phyloP scores from a whole-genome alignment of 2,329 filamentous ascomycete genomes.

The Claviceps fusiformis region DNA sequence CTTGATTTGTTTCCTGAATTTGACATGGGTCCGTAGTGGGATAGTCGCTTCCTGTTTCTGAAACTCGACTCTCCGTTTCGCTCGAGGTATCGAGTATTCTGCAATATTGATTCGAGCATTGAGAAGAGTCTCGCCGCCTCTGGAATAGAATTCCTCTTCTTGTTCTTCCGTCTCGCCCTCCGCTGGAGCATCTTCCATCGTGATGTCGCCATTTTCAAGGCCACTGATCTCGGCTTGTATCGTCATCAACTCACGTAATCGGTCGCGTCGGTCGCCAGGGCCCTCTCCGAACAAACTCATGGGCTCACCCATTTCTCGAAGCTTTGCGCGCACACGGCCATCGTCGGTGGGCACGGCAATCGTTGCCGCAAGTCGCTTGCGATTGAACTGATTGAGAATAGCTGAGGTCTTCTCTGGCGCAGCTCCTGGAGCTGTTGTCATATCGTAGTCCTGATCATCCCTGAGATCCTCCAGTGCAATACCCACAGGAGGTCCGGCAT shows the following conservation, averaged over 20 bases:
- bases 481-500: constrained; percentile 45
- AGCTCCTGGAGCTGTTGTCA: constrained; percentile 54
- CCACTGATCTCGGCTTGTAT: constrained; percentile 53
- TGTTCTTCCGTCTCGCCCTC: constrained; percentile 56
- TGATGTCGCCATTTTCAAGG: constrained; percentile 42
- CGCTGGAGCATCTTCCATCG: constrained; percentile 44
- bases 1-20: constrained; percentile 80
- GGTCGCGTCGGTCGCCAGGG: constrained; percentile 69
- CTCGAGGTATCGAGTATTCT: constrained; percentile 67
- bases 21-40: constrained; percentile 77
- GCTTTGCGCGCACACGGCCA: constrained; percentile 62
- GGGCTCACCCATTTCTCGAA: constrained; percentile 83
- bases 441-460: constrained; percentile 71
- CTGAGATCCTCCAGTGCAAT: constrained; percentile 38
- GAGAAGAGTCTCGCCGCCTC: constrained; percentile 61
- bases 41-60: constrained; percentile 75
- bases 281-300: constrained; percentile 92
- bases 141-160: constrained; percentile 91
- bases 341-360: constrained; percentile 93
- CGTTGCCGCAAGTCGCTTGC: constrained; percentile 76
- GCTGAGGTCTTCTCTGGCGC: constrained; percentile 73
- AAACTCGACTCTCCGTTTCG: constrained; percentile 61
- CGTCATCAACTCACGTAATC: constrained; percentile 68
- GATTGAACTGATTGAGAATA: constrained; percentile 76
- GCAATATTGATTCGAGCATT: constrained; percentile 69